Percentiles rank a stretch among this genome's conserved stretches.
Conservation (phyloP, 1,139 yeast genomes). For the Suhomyces choctaworum region DNA sequence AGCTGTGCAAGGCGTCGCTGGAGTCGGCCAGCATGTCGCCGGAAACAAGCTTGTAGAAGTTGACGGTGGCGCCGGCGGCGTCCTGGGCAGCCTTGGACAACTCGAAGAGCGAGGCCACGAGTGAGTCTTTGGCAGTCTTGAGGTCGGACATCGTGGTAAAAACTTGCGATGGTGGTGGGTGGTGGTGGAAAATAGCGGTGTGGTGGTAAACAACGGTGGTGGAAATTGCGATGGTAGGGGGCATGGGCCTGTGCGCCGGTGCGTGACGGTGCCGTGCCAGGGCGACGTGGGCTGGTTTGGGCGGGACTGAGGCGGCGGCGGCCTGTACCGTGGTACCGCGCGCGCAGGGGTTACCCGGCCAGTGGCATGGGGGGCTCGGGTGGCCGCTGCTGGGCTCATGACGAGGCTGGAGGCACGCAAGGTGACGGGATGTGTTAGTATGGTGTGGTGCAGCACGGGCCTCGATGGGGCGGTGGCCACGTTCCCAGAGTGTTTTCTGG, state of each 20-base stretch:
- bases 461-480: too few relatives aligned
- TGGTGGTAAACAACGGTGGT: conserved; percentile 3
- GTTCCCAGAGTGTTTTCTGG: too few relatives aligned
- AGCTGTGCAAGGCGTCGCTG: conserved; percentile 31
- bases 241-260: conserved; percentile 2
- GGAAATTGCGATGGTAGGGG: neutral
- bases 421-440: too few relatives aligned
- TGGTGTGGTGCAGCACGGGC: too few relatives aligned
- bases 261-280: conserved; percentile 7
- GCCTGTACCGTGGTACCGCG: neutral
- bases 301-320: conserved; percentile 4
- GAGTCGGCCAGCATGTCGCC: conserved; percentile 29
- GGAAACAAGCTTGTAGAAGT: conserved; percentile 61
- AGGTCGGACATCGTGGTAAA: conserved; percentile 31
- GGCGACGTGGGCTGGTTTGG: neutral
- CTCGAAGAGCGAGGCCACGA: conserved; percentile 76
- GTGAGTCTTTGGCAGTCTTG: conserved; percentile 48
- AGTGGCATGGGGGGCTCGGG: too few relatives aligned
- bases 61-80: conserved; percentile 75
- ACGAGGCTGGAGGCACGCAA: neutral
- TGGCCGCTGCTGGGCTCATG: neutral
- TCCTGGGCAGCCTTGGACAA: conserved; percentile 80
- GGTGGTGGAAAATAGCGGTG: conserved; percentile 10
- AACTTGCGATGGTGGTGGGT: conserved; percentile 5
- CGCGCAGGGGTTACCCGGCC: conserved; percentile 12